These are phyloP conservation scores for Colletotrichum musicola DNA, from an alignment of 2,329 filamentous ascomycete genomes.

Conservation along the genomic window DNA sequence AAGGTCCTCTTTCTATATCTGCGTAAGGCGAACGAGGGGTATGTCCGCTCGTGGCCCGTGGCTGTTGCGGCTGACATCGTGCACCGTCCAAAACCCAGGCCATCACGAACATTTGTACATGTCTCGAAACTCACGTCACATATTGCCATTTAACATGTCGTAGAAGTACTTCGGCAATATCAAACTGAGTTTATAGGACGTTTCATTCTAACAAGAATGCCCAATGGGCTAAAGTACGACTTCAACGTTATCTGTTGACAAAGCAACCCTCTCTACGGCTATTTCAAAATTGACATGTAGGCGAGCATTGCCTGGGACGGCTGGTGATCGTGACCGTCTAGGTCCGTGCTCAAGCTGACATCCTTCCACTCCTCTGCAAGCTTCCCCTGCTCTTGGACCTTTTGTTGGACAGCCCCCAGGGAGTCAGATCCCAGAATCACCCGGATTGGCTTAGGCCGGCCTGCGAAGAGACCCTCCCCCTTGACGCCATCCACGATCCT, in stretches of 20 bases:
- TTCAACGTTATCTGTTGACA: neutral
- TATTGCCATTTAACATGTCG: no score
- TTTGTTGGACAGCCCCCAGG: conserved; percentile 42
- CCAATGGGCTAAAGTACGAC: neutral
- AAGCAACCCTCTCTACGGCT: neutral
- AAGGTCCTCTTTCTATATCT: no score
- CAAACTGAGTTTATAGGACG: no score
- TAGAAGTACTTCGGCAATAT: no score
- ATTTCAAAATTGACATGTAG: conserved; percentile 14
- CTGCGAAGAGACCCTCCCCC: conserved; percentile 43
- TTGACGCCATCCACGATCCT: conserved; percentile 46
- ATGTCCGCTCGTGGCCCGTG: no score
- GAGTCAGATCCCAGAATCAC: conserved; percentile 48
- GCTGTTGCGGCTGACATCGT: no score
- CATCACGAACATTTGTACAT: no score
- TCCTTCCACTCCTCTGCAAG: conserved; percentile 43
- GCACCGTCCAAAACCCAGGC: no score
- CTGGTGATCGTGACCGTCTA: conserved; percentile 31
- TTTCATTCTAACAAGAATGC: neutral
- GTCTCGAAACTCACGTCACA: no score
- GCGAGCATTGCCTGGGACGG: conserved; percentile 21
- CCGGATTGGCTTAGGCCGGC: conserved; percentile 43
- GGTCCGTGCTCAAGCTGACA: conserved; percentile 43
- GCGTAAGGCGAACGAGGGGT: no score
- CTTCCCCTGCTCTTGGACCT: conserved; percentile 40